Evolutionary conservation across 2,329 filamentous ascomycete genomes (phyloP).

Genomic region (Esteya vermicola): DNA sequence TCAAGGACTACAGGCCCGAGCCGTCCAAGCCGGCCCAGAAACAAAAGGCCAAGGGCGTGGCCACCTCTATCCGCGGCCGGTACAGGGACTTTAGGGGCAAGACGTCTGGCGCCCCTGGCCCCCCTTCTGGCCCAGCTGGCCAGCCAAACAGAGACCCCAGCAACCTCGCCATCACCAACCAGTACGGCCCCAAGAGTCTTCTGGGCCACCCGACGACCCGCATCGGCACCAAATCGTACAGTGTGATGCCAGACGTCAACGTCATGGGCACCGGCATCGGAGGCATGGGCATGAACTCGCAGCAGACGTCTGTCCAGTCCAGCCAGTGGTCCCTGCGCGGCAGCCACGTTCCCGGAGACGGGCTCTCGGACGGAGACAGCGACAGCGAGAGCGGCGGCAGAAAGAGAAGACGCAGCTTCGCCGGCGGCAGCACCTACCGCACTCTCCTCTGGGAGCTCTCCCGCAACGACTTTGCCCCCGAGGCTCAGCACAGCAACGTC

Average conservation of each 20-base stretch:
- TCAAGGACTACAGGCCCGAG: neutral
- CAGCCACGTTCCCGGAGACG: neutral
- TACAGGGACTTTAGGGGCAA: no score
- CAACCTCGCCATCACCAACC: neutral
- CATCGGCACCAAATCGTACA: neutral
- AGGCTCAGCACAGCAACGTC: constrained; percentile 2
- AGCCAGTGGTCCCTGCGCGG: neutral
- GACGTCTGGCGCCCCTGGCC: neutral
- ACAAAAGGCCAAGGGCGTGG: no score
- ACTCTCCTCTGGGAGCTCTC: constrained; percentile 10
- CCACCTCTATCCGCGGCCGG: no score
- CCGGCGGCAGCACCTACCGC: constrained; percentile 3
- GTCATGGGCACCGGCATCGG: neutral
- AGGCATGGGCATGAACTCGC: neutral
- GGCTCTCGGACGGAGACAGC: neutral
- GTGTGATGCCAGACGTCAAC: neutral
- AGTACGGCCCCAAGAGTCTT: neutral
- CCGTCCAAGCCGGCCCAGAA: no score
- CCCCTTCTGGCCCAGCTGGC: neutral
- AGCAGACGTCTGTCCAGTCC: neutral
- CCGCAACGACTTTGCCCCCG: constrained; percentile 7
- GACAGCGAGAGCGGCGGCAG: no score
- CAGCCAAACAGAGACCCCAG: no score
- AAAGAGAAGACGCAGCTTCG: neutral
- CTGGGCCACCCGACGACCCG: neutral